Evolutionary conservation across 2,329 filamentous ascomycete genomes (phyloP).

Genomic region (Acephala macrosclerotiorum): DNA sequence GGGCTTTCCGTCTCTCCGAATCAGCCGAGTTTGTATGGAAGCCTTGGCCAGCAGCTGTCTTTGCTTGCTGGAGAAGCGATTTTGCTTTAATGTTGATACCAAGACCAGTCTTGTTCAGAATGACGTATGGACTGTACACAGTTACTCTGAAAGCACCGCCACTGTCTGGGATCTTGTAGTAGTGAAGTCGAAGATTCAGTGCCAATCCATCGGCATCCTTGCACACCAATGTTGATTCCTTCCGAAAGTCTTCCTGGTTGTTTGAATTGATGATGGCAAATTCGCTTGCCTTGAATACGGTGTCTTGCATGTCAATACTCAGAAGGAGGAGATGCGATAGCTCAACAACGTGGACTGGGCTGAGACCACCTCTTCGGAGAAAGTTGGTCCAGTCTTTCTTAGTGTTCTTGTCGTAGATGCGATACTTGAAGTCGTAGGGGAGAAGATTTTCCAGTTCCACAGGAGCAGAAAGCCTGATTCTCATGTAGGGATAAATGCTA

Average conservation of each 20-base stretch:
- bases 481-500: slow-evolving; percentile 93
- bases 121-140: slow-evolving; percentile 92
- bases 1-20: slow-evolving; percentile 70
- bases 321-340: slow-evolving; percentile 91
- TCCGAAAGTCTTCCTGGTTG: slow-evolving; percentile 84
- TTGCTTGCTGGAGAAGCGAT: slow-evolving; percentile 83
- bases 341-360: slow-evolving; percentile 96
- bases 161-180: slow-evolving; percentile 87
- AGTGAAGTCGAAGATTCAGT: slow-evolving; percentile 86
- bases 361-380: slow-evolving; percentile 92
- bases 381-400: slow-evolving; percentile 99
- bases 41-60: slow-evolving; percentile 82
- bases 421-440: slow-evolving; percentile 98
- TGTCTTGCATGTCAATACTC: slow-evolving; percentile 97
- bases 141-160: slow-evolving; percentile 97
- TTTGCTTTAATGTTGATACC: slow-evolving; percentile 89
- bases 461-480: slow-evolving; percentile 87
- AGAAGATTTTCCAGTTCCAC: slow-evolving; percentile 94
- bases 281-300: slow-evolving; percentile 91
- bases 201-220: slow-evolving; percentile 85
- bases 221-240: slow-evolving; percentile 79
- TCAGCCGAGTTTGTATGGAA: slow-evolving; percentile 59
- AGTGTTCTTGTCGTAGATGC: slow-evolving; percentile 98
- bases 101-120: slow-evolving; percentile 94
- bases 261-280: slow-evolving; percentile 97